Percentiles rank a stretch among this genome's conserved stretches.
Evolutionary conservation across 768 basidiomycete species (phyloP).

Genomic region (Trametes cingulata): DNA sequence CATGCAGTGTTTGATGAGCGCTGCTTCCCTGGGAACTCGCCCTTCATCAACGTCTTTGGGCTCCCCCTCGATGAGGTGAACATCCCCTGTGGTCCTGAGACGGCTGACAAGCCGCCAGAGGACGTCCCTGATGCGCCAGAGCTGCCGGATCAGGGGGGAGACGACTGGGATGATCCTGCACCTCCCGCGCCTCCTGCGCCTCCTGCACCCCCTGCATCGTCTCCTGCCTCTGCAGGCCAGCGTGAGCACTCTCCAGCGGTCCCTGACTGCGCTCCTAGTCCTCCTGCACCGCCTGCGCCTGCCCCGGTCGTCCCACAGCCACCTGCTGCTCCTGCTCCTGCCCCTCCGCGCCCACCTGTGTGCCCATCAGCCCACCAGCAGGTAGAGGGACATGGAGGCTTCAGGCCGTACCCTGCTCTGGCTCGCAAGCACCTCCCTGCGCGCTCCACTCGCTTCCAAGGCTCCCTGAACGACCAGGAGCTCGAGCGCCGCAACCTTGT

Average conservation of each 20-base stretch:
- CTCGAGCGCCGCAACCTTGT: not conserved
- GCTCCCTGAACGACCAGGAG: slow-evolving; percentile 4
- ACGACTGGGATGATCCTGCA: slow-evolving; percentile 14
- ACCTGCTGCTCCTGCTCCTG: not conserved
- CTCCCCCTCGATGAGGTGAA: slow-evolving; percentile 4
- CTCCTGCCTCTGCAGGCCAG: not conserved
- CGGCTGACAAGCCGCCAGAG: not conserved
- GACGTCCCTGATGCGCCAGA: slow-evolving; percentile 7
- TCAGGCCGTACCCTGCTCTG: slow-evolving; percentile 1
- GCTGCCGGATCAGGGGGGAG: slow-evolving; percentile 16
- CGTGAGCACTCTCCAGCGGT: not conserved
- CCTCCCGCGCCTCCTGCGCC: slow-evolving; percentile 10
- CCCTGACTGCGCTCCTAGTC: not conserved
- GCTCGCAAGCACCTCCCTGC: slow-evolving; percentile 8
- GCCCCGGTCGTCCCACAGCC: slow-evolving; percentile 1
- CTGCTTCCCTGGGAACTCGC: slow-evolving; percentile 13
- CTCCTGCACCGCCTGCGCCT: slow-evolving; percentile 4
- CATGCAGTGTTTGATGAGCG: slow-evolving; percentile 16
- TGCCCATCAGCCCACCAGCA: slow-evolving; percentile 1
- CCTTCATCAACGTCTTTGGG: slow-evolving; percentile 6
- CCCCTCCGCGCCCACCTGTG: not conserved
- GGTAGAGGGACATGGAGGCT: slow-evolving; percentile 1
- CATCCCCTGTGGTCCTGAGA: not conserved
- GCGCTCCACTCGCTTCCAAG: not conserved
- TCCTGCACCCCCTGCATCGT: not conserved